phyloP scores from a whole-genome alignment of 306 rosid species.

The Acacia acuminata region DNA sequence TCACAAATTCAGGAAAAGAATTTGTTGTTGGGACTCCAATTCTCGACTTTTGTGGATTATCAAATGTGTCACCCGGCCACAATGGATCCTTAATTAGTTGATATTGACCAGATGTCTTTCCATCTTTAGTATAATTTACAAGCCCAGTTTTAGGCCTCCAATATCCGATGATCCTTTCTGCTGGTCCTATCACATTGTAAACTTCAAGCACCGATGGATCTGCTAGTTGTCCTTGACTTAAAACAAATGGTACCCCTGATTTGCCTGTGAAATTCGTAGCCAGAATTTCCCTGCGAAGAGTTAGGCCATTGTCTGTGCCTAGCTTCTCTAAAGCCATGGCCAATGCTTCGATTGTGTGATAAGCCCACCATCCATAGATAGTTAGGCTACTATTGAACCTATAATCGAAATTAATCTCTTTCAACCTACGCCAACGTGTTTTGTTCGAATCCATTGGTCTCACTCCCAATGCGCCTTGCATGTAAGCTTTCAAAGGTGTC shows the following conservation, averaged over 20 bases:
- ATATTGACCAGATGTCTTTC: background rate
- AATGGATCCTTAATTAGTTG: background rate
- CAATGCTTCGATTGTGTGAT: background rate
- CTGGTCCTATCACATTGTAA: constrained; percentile 31
- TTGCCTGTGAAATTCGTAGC: constrained; percentile 14
- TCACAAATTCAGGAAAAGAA: background rate
- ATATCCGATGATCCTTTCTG: constrained; percentile 36
- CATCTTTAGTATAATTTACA: background rate
- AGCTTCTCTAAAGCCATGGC: background rate
- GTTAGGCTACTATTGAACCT: background rate
- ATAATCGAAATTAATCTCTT: rapidly evolving
- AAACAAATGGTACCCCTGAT: constrained; percentile 18
- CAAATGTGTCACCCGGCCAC: background rate
- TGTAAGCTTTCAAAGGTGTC: background rate
- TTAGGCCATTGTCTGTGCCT: background rate
- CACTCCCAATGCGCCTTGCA: constrained; percentile 1
- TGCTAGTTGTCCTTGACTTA: constrained; percentile 30
- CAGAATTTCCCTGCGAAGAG: background rate
- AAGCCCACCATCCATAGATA: background rate
- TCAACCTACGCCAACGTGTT: rapidly evolving
- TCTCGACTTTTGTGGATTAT: background rate
- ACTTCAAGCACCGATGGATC: constrained; percentile 32
- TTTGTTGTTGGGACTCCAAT: background rate
- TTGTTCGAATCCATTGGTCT: background rate
- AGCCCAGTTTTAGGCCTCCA: constrained; percentile 31